Percentiles rank a stretch among this genome's conserved stretches.
These are phyloP conservation scores for Phaseolus lunatus DNA, from an alignment of 306 rosid genomes.

Conservation along the genomic window DNA sequence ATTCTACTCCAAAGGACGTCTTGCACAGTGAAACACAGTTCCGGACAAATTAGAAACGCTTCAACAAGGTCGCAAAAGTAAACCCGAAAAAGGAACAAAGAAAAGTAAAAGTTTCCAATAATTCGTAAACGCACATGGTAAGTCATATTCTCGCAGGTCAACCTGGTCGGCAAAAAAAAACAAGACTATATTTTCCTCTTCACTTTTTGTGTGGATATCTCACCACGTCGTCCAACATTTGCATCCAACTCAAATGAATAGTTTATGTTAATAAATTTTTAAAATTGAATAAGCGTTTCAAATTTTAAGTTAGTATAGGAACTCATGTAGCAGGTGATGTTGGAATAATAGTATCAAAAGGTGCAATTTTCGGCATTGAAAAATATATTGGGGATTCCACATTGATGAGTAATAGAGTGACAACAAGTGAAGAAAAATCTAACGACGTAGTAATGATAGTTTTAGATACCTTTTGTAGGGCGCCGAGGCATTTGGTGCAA, in stretches of 20 bases:
- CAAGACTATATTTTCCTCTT: background rate
- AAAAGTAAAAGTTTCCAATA: background rate
- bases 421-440: background rate
- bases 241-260: background rate
- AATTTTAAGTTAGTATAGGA: no score
- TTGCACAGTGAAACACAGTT: background rate
- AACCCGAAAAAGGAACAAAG: background rate
- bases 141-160: constrained; percentile 40
- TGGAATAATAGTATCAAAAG: no score
- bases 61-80: background rate
- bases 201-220: background rate
- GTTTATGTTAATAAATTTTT: no score
- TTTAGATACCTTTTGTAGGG: constrained; percentile 72
- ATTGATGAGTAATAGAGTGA: background rate
- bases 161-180: constrained; percentile 23
- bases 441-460: background rate
- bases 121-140: constrained; percentile 31
- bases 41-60: background rate
- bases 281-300: no score
- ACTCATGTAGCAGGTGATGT: background rate
- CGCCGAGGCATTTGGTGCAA: constrained; percentile 85
- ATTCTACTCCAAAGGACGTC: background rate
- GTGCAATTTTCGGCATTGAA: background rate
- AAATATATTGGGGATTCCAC: background rate
- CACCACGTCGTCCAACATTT: background rate